phyloP scores from a whole-genome alignment of 306 rosid genomes.

The Cicer judaicum region DNA sequence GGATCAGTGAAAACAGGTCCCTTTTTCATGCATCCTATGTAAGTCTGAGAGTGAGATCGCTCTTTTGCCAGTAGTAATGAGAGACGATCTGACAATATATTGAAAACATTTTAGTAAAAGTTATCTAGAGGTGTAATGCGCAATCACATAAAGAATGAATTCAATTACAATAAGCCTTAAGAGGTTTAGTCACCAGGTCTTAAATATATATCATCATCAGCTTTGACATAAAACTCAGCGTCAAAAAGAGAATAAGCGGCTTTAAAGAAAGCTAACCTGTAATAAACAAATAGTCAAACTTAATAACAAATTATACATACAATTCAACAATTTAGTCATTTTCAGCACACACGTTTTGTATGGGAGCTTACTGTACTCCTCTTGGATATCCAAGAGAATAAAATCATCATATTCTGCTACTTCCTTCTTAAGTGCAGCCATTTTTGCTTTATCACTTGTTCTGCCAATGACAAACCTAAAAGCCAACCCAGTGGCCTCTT shows the following conservation, averaged over 20 bases:
- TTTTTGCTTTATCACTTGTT: slow-evolving; percentile 68
- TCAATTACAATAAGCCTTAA: background rate
- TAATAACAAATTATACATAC: slow-evolving; percentile 35
- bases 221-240: slow-evolving; percentile 89
- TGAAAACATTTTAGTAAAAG: background rate
- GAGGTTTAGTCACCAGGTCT: slow-evolving; percentile 75
- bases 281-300: slow-evolving; percentile 42
- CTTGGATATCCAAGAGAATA: slow-evolving; percentile 86
- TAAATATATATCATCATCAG: slow-evolving; percentile 94
- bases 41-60: slow-evolving; percentile 85
- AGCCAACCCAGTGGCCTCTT: slow-evolving; percentile 95
- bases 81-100: slow-evolving; percentile 73
- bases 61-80: slow-evolving; percentile 82
- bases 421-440: slow-evolving; percentile 78
- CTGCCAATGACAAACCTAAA: slow-evolving; percentile 91
- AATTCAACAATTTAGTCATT: slow-evolving; percentile 34
- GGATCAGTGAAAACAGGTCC: slow-evolving; percentile 98
- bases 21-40: slow-evolving; percentile 97
- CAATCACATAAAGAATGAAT: slow-evolving; percentile 25
- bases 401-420: slow-evolving; percentile 83
- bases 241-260: slow-evolving; percentile 93
- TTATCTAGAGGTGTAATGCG: background rate
- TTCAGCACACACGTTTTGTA: slow-evolving; percentile 92
- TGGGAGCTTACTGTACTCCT: slow-evolving; percentile 99
- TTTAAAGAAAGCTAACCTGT: slow-evolving; percentile 93